Evolutionary conservation across 495 filamentous ascomycete species (phyloP).

Genomic region (Aspergillus sclerotioniger): DNA sequence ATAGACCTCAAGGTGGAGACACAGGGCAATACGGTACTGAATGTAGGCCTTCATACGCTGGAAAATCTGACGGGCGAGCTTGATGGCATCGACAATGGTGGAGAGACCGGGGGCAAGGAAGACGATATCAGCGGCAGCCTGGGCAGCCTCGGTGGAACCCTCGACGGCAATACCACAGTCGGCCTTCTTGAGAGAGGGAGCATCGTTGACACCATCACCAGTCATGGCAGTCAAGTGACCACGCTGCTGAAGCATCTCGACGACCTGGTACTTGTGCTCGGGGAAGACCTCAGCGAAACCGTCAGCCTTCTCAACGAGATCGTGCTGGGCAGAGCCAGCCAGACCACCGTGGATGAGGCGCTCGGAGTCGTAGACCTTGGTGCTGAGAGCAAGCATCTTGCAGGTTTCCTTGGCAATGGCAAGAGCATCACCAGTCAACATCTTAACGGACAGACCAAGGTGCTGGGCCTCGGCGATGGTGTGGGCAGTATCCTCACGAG

Average conservation of each 20-base stretch:
- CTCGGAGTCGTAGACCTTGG: constrained; percentile 77
- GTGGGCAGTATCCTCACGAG: constrained; percentile 74
- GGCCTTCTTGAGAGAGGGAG: constrained; percentile 70
- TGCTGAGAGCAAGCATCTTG: constrained; percentile 75
- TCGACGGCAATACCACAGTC: constrained; percentile 78
- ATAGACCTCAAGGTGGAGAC: constrained; percentile 74
- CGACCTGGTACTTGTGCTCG: constrained; percentile 77
- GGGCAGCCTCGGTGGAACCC: constrained; percentile 72
- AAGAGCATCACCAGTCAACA: constrained; percentile 78
- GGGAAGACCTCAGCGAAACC: constrained; percentile 77
- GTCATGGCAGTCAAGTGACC: constrained; percentile 75
- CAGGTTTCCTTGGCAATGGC: constrained; percentile 79
- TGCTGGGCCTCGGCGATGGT: constrained; percentile 75
- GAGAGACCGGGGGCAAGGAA: constrained; percentile 75
- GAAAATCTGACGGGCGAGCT: constrained; percentile 77
- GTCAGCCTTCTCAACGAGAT: constrained; percentile 72
- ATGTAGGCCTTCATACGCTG: constrained; percentile 82
- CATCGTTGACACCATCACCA: constrained; percentile 74
- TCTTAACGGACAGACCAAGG: constrained; percentile 75
- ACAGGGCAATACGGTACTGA: constrained; percentile 77
- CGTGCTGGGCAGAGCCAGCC: constrained; percentile 68
- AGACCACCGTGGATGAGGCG: constrained; percentile 74
- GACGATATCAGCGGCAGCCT: constrained; percentile 75
- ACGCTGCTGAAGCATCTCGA: constrained; percentile 73
- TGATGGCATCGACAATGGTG: constrained; percentile 76